Evolutionary conservation across 2,329 filamentous ascomycete species (phyloP).

Genomic region (Beauveria asiatica): DNA sequence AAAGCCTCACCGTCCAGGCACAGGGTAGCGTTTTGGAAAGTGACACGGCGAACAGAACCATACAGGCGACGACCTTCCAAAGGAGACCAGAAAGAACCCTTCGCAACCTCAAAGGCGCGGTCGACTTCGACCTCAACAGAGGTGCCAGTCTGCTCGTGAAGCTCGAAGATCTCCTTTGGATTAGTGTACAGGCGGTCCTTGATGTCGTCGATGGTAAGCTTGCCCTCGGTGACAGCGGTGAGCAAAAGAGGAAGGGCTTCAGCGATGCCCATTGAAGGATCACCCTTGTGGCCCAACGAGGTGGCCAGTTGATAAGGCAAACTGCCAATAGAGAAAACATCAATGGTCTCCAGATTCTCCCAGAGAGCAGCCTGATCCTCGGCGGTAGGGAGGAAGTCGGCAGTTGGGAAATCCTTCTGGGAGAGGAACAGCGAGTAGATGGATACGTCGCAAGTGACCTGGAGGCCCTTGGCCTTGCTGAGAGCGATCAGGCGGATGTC

Average conservation of each 20-base stretch:
- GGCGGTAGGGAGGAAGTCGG: conserved; percentile 54
- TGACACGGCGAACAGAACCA: conserved; percentile 65
- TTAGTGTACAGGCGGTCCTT: conserved; percentile 65
- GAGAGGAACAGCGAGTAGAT: conserved; percentile 71
- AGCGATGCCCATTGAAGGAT: conserved; percentile 58
- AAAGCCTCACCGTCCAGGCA: conserved; percentile 62
- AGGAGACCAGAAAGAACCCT: conserved; percentile 53
- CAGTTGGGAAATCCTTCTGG: conserved; percentile 60
- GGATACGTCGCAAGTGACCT: conserved; percentile 76
- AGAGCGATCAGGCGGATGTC: conserved; percentile 70
- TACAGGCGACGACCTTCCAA: conserved; percentile 61
- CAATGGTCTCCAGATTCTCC: conserved; percentile 64
- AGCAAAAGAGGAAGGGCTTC: conserved; percentile 68
- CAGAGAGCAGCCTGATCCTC: conserved; percentile 66
- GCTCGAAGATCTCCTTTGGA: conserved; percentile 72
- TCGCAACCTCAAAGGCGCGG: conserved; percentile 53
- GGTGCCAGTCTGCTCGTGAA: conserved; percentile 69
- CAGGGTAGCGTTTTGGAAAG: conserved; percentile 64
- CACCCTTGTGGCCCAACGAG: conserved; percentile 41
- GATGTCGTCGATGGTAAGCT: conserved; percentile 65
- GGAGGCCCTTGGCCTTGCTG: conserved; percentile 72
- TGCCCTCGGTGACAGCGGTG: conserved; percentile 66
- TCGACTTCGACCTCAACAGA: conserved; percentile 70
- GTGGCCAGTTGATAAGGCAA: conserved; percentile 67
- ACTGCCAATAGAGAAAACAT: conserved; percentile 72